A percentile compares a stretch with the other conserved stretches of the same genome.
Evolutionary conservation across 2,329 filamentous ascomycete genomes (phyloP).

Genomic region (Colletotrichum lentis): DNA sequence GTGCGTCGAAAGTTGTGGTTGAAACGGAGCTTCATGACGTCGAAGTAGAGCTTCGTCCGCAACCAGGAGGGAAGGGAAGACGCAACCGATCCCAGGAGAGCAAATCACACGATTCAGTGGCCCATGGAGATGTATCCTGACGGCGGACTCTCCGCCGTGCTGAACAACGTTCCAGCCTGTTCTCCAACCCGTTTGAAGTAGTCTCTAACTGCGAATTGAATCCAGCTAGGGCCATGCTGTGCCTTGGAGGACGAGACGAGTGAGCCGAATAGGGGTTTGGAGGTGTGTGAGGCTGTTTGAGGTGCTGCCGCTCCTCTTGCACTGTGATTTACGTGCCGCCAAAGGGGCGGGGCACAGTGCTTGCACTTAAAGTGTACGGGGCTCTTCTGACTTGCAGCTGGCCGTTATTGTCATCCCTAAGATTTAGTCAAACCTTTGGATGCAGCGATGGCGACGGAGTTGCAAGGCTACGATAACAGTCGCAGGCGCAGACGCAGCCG

Average conservation of each 20-base stretch:
- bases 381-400: background rate
- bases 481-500: constrained; percentile 22
- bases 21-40: background rate
- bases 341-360: constrained; percentile 11
- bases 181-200: background rate
- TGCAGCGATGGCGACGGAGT: background rate
- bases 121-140: constrained; percentile 7
- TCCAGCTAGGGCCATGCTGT: constrained; percentile 21
- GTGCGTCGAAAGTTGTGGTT: background rate
- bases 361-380: background rate
- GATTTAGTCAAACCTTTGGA: constrained; percentile 10
- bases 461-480: constrained; percentile 6
- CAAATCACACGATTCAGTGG: too few species aligned
- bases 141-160: background rate
- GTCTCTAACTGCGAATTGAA: background rate
- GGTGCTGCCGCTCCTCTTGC: background rate
- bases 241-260: background rate
- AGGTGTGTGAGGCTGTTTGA: constrained; percentile 4
- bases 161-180: background rate
- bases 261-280: constrained; percentile 11
- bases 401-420: constrained; percentile 5
- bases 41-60: background rate
- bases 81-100: constrained; percentile 8
- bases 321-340: constrained; percentile 4
- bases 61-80: constrained; percentile 3